Conservation (phyloP, 371 early-diverging fungal species). For the Actinomortierella wolfii region DNA sequence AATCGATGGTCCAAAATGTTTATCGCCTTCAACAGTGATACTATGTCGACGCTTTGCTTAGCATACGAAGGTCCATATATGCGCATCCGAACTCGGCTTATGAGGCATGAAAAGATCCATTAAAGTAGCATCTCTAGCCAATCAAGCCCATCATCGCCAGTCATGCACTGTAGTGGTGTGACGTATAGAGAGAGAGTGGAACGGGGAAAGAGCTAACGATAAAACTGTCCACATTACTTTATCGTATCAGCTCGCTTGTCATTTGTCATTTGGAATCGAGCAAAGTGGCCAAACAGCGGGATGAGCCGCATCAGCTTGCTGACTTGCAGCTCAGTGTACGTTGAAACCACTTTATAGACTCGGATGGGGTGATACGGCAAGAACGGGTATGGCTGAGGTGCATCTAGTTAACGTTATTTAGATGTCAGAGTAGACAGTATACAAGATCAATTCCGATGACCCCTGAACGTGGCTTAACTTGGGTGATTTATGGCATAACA, state of each 20-base stretch:
- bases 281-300: constrained; percentile 44
- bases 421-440: no score
- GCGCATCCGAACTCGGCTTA: no score
- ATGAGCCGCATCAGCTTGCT: constrained; percentile 39
- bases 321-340: constrained; percentile 33
- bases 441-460: no score
- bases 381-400: constrained; percentile 39
- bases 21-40: no score
- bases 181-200: not conserved
- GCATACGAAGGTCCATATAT: no score
- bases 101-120: no score
- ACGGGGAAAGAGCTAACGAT: not conserved
- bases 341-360: constrained; percentile 43
- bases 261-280: constrained; percentile 44
- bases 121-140: no score
- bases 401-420: constrained; percentile 14
- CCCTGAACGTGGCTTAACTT: no score
- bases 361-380: constrained; percentile 43
- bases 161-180: not conserved
- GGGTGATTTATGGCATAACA: no score
- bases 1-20: no score
- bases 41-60: no score
- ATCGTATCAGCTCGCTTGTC: constrained; percentile 37
- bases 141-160: not conserved
- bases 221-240: constrained; percentile 16